Percentiles rank a stretch among this genome's conserved stretches.
Conservation (phyloP, 306 rosid genomes). For the Prunus salicina region DNA sequence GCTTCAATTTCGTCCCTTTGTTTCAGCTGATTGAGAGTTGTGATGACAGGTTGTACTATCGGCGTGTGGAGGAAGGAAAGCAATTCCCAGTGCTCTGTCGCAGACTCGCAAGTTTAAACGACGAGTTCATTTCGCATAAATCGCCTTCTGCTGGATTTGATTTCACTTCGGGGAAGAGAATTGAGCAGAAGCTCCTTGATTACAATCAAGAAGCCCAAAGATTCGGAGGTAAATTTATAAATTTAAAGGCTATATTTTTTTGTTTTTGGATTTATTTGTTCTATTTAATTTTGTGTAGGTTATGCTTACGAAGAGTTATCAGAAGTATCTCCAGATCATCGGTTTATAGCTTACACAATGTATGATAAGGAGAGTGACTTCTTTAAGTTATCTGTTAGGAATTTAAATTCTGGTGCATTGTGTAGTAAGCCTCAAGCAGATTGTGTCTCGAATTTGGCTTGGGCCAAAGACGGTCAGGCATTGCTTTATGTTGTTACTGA, state of each 20-base stretch:
- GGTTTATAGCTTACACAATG: conserved; percentile 85
- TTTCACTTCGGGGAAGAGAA: conserved; percentile 76
- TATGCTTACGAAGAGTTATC: conserved; percentile 92
- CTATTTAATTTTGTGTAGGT: conserved; percentile 42
- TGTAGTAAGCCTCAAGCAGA: conserved; percentile 88
- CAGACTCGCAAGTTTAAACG: conserved; percentile 75
- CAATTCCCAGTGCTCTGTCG: conserved; percentile 75
- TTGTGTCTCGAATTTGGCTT: conserved; percentile 79
- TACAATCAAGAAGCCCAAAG: conserved; percentile 83
- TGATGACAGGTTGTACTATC: conserved; percentile 69
- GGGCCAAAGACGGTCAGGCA: conserved; percentile 85
- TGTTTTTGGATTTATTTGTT: neutral
- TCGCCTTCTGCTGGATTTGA: conserved; percentile 88
- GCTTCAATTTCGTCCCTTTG: neutral
- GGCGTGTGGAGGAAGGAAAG: conserved; percentile 89
- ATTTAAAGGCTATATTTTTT: neutral
- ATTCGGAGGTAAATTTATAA: conserved; percentile 63
- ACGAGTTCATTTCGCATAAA: conserved; percentile 68
- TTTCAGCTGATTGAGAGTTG: neutral
- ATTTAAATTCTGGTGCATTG: conserved; percentile 85
- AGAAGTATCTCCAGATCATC: conserved; percentile 79
- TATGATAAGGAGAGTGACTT: conserved; percentile 83
- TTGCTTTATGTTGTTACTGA: conserved; percentile 87
- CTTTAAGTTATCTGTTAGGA: conserved; percentile 78
- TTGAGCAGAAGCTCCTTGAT: conserved; percentile 90